Base-by-base conservation (phyloP, 768 basidiomycete species). In the Fomitopsis serialis region DNA sequence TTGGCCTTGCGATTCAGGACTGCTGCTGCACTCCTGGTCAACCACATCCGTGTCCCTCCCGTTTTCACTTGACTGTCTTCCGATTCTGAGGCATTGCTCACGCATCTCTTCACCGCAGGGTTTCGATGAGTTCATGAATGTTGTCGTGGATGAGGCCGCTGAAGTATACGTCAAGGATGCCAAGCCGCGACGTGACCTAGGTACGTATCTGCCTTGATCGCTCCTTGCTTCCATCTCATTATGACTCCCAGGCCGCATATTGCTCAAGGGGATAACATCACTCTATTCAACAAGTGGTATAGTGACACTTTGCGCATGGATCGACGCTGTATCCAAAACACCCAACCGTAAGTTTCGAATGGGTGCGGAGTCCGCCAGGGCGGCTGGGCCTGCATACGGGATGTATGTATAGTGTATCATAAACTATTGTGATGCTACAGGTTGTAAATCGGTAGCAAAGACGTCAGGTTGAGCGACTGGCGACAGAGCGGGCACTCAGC, bases 61-160 rank as follows among this genome's bases (percentile, higher is more conserved):
- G 19, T n/a, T 19, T 35, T 13, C 42, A 42, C 27, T 13, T 11
- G 5, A 11, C 11, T 32, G 29, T 32, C 11, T 5, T 32, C 29
- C 25, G 43, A 29, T 12, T 21, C 37, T 56, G 17, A 42, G 23
- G n/a, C 29, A 54, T 48, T 48, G 56, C 68, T 75, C 56, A 70
- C 29, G 29, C 42, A 17, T 36, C 42, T 35, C 40, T 42, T 50
- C 53, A 32, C 51, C 55, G n/a, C 65, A 98, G 96, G 95, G 96
- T 37, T 99, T 99, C 63, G 96, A 99, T 67, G 96, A 99, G 70
- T 99, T 98, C 73, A 99, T 99, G 96, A 99, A 99, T 66, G 73
- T 99, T 27, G 91, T 98, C 34, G 73, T 99, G 22, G 96, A 99
- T 61, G 91, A 97, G 46, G 92, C 95, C 42, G 80, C 82, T 48